Base-by-base conservation (phyloP, 2,329 filamentous ascomycete genomes). In the Aspergillus latus region DNA sequence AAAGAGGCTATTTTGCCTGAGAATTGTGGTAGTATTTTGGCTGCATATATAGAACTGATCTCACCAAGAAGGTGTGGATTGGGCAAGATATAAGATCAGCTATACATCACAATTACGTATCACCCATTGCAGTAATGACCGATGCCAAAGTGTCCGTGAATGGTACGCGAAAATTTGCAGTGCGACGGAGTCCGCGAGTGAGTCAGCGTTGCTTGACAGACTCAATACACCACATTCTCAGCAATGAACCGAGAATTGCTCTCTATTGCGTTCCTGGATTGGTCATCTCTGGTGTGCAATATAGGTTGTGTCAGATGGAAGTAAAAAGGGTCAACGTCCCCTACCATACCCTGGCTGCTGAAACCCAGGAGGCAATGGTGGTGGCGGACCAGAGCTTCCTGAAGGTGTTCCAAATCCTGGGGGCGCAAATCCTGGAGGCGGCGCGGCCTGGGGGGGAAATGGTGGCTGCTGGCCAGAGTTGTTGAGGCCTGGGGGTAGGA, bases 401-500 rank as follows among this genome's bases (percentile, higher is more conserved):
- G 62, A 57, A 29, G 69, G 66, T 15, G 72, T 66, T 5, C 71
- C 75, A 66, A 81, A 82, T 1, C 80, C 80, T 48, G 80, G 76
- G 21, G 80, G 78, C 32, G 66, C 76, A 66, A 83, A 83, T 1
- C 79, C 80, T 16, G 79, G 77, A 30, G 81, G 80, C 9, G 77
- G 73, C 29, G 74, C 77, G 55, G 74, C 74, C 57, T 72, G 73
- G 34, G 71, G 66, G 11, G 70, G 67, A 43, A 67, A 73, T 3
- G 64, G 49, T 10, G 66, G 43, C 49, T 68, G 68, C 44, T 69
- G 69, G 32, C 64, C 57, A n/a, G 68, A 49, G 46, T 63, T 69
- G 59, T 66, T 72, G 56, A 75, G 78, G 49, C 70, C 73, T 49
- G 69, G 70, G 30, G 73, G 74, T 15, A 71, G 50, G 59, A 79